Evolutionary conservation across 129 eudicot species (phyloP), one percentile per base, ranked within the genome.

Genomic region (Escallonia rubra): DNA sequence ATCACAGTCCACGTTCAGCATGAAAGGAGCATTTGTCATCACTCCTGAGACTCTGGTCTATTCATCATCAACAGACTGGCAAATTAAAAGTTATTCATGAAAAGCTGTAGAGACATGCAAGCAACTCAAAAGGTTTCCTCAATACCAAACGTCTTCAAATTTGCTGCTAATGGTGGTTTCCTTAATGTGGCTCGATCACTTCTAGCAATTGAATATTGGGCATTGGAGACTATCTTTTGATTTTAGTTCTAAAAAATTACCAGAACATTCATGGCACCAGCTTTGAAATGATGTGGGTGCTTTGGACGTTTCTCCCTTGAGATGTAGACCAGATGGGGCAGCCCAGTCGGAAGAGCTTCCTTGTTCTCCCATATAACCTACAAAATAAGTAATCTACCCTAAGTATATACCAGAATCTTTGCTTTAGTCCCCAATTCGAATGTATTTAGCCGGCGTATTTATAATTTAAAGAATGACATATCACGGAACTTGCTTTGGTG

Each of bases 221-320:
- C 34, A 23, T 23, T 23, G 34, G 34, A 23, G 34, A 23, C 34
- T 23, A 23, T 23, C 34, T 23, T 1, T 23, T 23, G 0, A 23
- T 23, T 0, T 55, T 55, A 55, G 38, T 55, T 12, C 34, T 38
- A 12, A 4, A 6, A 1, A n/a, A 49, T 71, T 60, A 89, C 94
- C 74, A 89, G 74, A 77, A 81, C 96, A 39, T 89, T 89, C 82
- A 89, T 82, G 10, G 93, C 87, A 15, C 96, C 96, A 44, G 86
- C 94, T 86, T 89, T 89, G 84, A 74, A 81, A 64, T 86, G 79
- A 72, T 86, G 96, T 0, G 76, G 90, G 63, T 83, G 82, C 65
- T 78, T 76, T 47, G 86, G 86, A 66, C 75, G 80, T 62, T 86
- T 89, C 71, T 86, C 88, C 46, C 96, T 76, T 44, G 96, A 80